Conservation (phyloP, 2,329 filamentous ascomycete species). For the Uncinocarpus reesii region DNA sequence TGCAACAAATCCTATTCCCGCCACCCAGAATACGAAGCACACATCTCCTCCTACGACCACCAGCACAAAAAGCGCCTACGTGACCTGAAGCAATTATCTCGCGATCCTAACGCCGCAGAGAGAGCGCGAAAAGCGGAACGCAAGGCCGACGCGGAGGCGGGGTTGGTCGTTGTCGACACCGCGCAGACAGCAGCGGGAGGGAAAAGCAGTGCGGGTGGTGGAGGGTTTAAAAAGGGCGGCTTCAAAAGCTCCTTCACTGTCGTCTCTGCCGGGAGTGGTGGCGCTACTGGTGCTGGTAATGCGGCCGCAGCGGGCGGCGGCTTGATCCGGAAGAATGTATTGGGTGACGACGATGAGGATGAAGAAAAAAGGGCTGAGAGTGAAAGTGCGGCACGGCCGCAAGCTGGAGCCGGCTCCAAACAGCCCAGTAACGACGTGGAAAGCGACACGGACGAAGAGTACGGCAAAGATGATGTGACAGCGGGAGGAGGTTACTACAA, state of each 20-base stretch:
- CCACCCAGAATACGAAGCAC: constrained; percentile 92
- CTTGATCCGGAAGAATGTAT: constrained; percentile 33
- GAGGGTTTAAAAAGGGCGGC: constrained; percentile 65
- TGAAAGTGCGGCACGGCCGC: constrained; percentile 13
- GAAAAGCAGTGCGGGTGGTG: constrained; percentile 25
- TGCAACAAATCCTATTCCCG: constrained; percentile 92
- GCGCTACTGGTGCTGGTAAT: constrained; percentile 14
- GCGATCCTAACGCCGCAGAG: constrained; percentile 35
- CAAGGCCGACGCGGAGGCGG: constrained; percentile 36
- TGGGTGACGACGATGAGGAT: constrained; percentile 35
- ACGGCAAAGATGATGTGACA: constrained; percentile 30
- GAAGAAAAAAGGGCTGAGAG: constrained; percentile 21
- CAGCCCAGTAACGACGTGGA: constrained; percentile 48
- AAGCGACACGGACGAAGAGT: constrained; percentile 61
- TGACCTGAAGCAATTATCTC: constrained; percentile 39
- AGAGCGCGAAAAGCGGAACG: constrained; percentile 35
- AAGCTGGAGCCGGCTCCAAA: not conserved
- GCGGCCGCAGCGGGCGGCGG: constrained; percentile 17
- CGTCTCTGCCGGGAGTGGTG: constrained; percentile 32
- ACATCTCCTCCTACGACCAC: constrained; percentile 90
- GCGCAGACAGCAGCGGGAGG: constrained; percentile 18
- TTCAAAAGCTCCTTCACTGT: constrained; percentile 67
- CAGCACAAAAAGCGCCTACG: constrained; percentile 66
- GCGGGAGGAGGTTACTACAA: constrained; percentile 42
- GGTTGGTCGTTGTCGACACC: constrained; percentile 30